Conservation (phyloP, 306 rosid genomes). For the Adenanthera pavonina region DNA sequence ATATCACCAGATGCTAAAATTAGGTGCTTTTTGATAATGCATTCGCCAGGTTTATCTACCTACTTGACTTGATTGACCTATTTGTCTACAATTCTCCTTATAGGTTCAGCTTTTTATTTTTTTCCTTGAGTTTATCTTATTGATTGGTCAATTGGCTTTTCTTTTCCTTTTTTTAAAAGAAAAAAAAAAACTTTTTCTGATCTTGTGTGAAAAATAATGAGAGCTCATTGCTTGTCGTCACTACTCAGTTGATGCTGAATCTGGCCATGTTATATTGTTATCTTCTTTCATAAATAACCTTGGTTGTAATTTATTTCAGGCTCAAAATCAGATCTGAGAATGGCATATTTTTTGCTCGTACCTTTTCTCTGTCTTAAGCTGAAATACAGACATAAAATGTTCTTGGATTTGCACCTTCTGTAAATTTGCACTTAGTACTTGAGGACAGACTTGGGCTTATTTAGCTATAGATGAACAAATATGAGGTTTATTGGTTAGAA, state of each 20-base stretch:
- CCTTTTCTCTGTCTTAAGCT: background rate
- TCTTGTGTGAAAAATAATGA: constrained; percentile 6
- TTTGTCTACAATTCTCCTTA: constrained; percentile 11
- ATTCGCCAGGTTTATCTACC: constrained; percentile 6
- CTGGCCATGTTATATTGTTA: background rate
- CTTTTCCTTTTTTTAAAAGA: no score
- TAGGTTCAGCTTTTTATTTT: background rate
- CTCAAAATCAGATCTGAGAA: background rate
- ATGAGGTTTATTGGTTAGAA: background rate
- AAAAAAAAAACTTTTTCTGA: background rate
- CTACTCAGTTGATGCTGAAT: background rate
- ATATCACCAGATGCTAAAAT: constrained; percentile 4
- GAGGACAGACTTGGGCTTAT: background rate
- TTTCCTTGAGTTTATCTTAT: background rate
- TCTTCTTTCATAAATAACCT: background rate
- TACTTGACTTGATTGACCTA: constrained; percentile 15
- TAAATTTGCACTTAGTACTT: background rate
- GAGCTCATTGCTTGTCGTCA: background rate
- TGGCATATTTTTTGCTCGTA: background rate
- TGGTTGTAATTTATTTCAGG: background rate
- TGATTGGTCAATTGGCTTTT: background rate
- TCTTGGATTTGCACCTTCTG: background rate
- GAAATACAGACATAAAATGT: background rate
- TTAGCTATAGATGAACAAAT: background rate
- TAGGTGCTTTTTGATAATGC: constrained; percentile 10